A percentile compares a stretch with the other conserved stretches of the same genome.
These are phyloP conservation scores for Aspergillus melleus DNA, from an alignment of 2,329 filamentous ascomycete species.

Conservation along the genomic window DNA sequence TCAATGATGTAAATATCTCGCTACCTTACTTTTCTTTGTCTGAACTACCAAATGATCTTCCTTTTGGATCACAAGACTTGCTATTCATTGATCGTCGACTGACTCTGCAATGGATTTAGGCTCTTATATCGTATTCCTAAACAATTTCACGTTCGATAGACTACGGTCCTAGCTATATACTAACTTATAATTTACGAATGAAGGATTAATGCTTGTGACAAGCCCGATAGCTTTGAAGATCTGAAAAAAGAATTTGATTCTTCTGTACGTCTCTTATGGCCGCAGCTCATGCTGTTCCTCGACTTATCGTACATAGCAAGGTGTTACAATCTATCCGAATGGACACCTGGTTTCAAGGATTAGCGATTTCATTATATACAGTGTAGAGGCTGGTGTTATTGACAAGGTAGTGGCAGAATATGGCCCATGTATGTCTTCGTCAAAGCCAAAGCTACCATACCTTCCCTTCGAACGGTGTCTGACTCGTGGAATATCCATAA, in stretches of 20 bases:
- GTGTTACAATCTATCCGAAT: constrained; percentile 86
- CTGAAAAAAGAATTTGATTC: constrained; percentile 78
- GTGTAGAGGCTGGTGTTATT: constrained; percentile 91
- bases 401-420: constrained; percentile 83
- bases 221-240: constrained; percentile 80
- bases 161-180: constrained; percentile 16
- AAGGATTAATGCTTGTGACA: constrained; percentile 94
- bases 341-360: constrained; percentile 92
- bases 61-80: constrained; percentile 5
- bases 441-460: constrained; percentile 10
- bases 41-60: constrained; percentile 54
- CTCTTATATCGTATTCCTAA: constrained; percentile 1
- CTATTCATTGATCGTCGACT: constrained; percentile 2
- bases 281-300: constrained; percentile 34
- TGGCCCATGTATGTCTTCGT: constrained; percentile 75
- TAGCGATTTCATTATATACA: constrained; percentile 99
- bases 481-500: constrained; percentile 23
- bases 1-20: constrained; percentile 99
- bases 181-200: constrained; percentile 28
- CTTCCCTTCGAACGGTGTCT: constrained; percentile 18
- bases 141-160: constrained; percentile 8
- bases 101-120: constrained; percentile 4
- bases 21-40: constrained; percentile 93
- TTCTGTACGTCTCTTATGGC: constrained; percentile 68
- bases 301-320: constrained; percentile 61